A percentile compares a stretch with the other conserved stretches of the same genome.
Conservation (phyloP, 257 asterid genomes). For the Leptodermis oblonga region DNA sequence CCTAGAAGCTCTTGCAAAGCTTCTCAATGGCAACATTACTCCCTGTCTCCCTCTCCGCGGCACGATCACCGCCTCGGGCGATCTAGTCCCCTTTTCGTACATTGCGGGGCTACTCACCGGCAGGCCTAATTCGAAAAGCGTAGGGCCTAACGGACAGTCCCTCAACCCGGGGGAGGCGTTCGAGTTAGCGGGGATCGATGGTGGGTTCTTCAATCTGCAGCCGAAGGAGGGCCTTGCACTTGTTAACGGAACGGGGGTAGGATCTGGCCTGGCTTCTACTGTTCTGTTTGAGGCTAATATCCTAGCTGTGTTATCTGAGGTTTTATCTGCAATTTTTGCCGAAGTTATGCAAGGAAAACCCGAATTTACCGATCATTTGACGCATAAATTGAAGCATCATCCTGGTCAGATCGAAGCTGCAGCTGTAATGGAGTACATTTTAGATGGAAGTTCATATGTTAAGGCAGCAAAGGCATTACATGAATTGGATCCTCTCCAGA, state of each 20-base stretch:
- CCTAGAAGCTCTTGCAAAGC: slow-evolving; percentile 24
- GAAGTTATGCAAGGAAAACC: slow-evolving; percentile 31
- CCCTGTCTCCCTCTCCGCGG: slow-evolving; percentile 32
- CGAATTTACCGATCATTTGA: slow-evolving; percentile 29
- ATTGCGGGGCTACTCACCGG: slow-evolving; percentile 25
- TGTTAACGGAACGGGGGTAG: slow-evolving; percentile 29
- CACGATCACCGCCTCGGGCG: slow-evolving; percentile 28
- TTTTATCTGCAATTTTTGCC: slow-evolving; percentile 26
- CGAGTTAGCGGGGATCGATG: slow-evolving; percentile 14
- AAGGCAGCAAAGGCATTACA: slow-evolving; percentile 23
- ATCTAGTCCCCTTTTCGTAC: slow-evolving; percentile 26
- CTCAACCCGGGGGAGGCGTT: slow-evolving; percentile 20
- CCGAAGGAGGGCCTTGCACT: slow-evolving; percentile 32
- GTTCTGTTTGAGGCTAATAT: slow-evolving; percentile 28
- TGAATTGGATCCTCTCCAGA: slow-evolving; percentile 24
- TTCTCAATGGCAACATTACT: slow-evolving; percentile 21
- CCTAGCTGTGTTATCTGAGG: slow-evolving; percentile 20
- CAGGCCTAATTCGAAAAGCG: slow-evolving; percentile 22
- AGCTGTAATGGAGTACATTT: slow-evolving; percentile 28
- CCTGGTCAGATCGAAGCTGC: slow-evolving; percentile 37
- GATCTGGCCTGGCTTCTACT: slow-evolving; percentile 27
- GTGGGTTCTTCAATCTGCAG: slow-evolving; percentile 28
- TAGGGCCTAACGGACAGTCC: slow-evolving; percentile 21
- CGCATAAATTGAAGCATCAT: slow-evolving; percentile 29
- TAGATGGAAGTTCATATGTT: slow-evolving; percentile 27